Evolutionary conservation across 352 stramenopile genomes (phyloP).

Genomic region (Blastocystis sp.): DNA sequence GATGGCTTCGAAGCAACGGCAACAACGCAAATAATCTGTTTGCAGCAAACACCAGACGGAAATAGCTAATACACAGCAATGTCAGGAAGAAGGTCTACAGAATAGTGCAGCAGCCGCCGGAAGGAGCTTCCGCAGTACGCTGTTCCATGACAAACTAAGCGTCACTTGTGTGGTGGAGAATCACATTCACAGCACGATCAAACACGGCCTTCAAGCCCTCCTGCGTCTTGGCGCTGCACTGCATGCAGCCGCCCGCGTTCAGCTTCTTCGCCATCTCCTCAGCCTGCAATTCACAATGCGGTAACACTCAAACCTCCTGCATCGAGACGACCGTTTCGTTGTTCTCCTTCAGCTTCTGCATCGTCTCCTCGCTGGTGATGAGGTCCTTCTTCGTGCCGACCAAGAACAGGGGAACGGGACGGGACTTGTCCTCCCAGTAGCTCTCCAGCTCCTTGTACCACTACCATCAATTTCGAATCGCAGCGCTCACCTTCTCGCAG

Average conservation of each 20-base stretch:
- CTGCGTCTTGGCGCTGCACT: conserved; percentile 87
- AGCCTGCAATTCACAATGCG: conserved; percentile 73
- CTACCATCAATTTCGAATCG: conserved; percentile 46
- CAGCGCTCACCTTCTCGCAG: conserved; percentile 85
- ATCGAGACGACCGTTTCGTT: conserved; percentile 74
- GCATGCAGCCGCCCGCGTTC: conserved; percentile 84
- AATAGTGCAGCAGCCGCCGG: conserved; percentile 54
- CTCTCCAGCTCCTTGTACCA: conserved; percentile 72
- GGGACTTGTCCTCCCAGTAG: conserved; percentile 70
- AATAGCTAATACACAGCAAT: neutral
- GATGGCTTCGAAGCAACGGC: neutral
- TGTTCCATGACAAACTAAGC: conserved; percentile 54
- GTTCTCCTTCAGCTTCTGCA: conserved; percentile 83
- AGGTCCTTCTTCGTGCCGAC: conserved; percentile 89
- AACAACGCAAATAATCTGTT: neutral
- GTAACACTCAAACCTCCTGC: conserved; percentile 74
- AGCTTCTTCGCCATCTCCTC: conserved; percentile 83
- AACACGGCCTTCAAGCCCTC: conserved; percentile 88
- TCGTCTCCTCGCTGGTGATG: conserved; percentile 82
- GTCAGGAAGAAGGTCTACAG: neutral
- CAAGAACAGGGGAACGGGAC: conserved; percentile 86
- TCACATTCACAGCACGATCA: conserved; percentile 84
- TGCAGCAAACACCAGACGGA: neutral
- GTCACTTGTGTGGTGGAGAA: neutral
- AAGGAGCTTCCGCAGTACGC: conserved; percentile 9